Evolutionary conservation across 1,284 basidiomycete genomes (phyloP).

Genomic region (Mycosarcoma mackinlayi): DNA sequence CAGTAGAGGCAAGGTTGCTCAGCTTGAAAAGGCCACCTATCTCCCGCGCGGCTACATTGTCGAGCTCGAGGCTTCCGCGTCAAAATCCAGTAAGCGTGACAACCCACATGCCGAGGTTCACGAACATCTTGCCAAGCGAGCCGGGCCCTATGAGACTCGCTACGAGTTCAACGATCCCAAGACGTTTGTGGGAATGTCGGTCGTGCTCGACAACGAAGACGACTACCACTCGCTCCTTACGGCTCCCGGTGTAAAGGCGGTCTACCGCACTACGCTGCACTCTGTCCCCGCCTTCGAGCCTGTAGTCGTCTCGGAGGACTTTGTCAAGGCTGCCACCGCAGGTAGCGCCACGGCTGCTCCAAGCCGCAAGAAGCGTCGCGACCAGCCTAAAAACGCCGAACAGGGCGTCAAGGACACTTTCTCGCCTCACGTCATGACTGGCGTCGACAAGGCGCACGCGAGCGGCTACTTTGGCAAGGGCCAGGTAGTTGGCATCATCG

Average conservation of each 20-base stretch:
- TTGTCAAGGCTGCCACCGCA: slow-evolving; percentile 47
- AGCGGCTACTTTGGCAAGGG: slow-evolving; percentile 72
- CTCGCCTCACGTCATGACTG: slow-evolving; percentile 58
- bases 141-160: slow-evolving; percentile 41
- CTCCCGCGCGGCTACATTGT: slow-evolving; percentile 45
- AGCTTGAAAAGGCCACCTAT: slow-evolving; percentile 35
- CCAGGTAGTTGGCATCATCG: slow-evolving; percentile 73
- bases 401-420: slow-evolving; percentile 47
- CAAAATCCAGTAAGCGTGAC: slow-evolving; percentile 30
- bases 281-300: slow-evolving; percentile 47
- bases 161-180: slow-evolving; percentile 49
- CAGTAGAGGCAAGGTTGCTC: slow-evolving; percentile 28
- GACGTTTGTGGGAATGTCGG: slow-evolving; percentile 50
- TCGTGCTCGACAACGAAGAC: slow-evolving; percentile 48
- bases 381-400: slow-evolving; percentile 36
- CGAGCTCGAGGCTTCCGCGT: slow-evolving; percentile 32
- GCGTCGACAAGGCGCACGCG: slow-evolving; percentile 72
- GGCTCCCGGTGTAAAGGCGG: slow-evolving; percentile 46
- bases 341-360: slow-evolving; percentile 10
- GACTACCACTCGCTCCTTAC: slow-evolving; percentile 42
- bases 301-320: slow-evolving; percentile 30
- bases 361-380: slow-evolving; percentile 32
- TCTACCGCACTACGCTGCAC: slow-evolving; percentile 45
- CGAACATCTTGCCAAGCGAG: slow-evolving; percentile 47
- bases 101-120: slow-evolving; percentile 44